Evolutionary conservation across 2,329 filamentous ascomycete genomes (phyloP).

Genomic region (Botryosphaeria dothidea): DNA sequence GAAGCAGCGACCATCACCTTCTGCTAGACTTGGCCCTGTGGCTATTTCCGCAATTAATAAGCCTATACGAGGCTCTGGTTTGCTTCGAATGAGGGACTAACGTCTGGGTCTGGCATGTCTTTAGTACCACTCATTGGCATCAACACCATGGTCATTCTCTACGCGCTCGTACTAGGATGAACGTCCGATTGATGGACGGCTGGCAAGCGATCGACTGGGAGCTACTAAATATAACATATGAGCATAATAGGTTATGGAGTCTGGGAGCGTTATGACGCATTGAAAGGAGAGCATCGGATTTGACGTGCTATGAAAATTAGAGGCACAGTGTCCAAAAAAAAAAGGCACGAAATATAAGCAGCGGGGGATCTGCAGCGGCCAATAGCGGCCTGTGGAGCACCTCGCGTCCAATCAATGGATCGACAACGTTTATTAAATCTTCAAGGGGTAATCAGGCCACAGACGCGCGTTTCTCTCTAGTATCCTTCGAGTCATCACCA

Average conservation of each 20-base stretch:
- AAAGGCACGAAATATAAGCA: neutral
- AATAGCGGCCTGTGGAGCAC: neutral
- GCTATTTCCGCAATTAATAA: neutral
- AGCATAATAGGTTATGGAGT: slow-evolving; percentile 6
- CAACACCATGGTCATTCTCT: slow-evolving; percentile 41
- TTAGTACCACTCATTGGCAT: slow-evolving; percentile 42
- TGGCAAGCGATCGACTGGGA: neutral
- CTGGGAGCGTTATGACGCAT: slow-evolving; percentile 8
- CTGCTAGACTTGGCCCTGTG: neutral
- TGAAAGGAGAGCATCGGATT: neutral
- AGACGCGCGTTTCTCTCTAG: neutral
- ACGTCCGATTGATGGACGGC: neutral
- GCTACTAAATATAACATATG: neutral
- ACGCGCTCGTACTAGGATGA: slow-evolving; percentile 29
- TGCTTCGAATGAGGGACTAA: neutral
- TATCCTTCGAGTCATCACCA: neutral
- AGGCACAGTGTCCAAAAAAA: neutral
- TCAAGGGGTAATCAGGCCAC: neutral
- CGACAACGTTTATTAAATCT: neutral
- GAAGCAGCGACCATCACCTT: neutral
- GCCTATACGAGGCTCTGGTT: too few species aligned
- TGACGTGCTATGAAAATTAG: neutral
- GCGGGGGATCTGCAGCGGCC: slow-evolving; percentile 8
- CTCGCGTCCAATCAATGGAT: slow-evolving; percentile 10
- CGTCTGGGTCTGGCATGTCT: neutral